Base-by-base conservation (phyloP, 2,329 filamentous ascomycete species). In the Colletotrichum gigasporum region DNA sequence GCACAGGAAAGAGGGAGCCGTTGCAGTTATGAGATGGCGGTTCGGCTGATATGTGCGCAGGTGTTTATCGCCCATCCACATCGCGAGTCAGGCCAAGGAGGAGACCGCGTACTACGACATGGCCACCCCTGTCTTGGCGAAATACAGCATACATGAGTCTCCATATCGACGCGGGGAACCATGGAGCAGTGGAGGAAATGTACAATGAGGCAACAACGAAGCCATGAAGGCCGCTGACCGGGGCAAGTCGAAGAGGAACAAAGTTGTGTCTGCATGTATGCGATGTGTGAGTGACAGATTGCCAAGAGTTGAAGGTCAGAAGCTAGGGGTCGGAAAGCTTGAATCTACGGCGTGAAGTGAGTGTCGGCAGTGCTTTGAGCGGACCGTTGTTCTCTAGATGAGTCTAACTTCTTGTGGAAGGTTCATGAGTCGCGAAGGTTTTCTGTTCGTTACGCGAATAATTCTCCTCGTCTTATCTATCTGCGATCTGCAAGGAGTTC, bases 391-490 rank as follows among this genome's bases (percentile, higher is more conserved):
- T 30, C 16, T 35, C 18, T 35, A 16, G 8, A 22, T 35, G 8
- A 10, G 12, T 32, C 48, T 64, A 64, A 48, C 57, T 41, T 9
- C 26, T 30, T 61, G 41, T 42, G 35, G 56, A 16, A 54, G 41
- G 28, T 35, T 24, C 61, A 61, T 64, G 61, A 61, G 20, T 61
- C 61, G 56, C n/a, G 42, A 54, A 48, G 32, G 22, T 34, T 26
- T 50, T 5, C 11, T 28, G 24, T 30, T 34, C 4, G 39, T 34
- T 32, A 26, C 50, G 35, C 26, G 50, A 52, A 42, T 20, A 18
- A 18, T 41, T 53, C 50, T 53, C 4, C 34, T 45, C 26, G 28
- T 55, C 52, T 55, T 44, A 55, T 55, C 52, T 55, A 18, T 37
- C 20, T 20, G n/a, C 35, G 41, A 47, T 47, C 53, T 9, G 26